Conservation (phyloP, 2,329 filamentous ascomycete species). For the Teratosphaeria destructans region DNA sequence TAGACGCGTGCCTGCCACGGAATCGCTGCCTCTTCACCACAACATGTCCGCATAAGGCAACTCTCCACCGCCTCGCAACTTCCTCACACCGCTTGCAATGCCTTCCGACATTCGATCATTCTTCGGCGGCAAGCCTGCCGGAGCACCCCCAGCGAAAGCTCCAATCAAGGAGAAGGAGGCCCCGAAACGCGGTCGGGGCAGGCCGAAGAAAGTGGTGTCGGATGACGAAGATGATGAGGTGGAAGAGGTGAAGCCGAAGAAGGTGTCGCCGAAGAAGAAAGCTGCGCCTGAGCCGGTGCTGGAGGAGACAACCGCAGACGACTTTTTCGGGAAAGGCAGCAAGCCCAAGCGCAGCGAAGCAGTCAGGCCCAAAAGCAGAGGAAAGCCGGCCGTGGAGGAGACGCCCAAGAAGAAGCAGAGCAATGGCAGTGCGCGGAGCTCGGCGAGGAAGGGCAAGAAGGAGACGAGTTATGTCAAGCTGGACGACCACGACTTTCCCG, state of each 20-base stretch:
- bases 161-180: slow-evolving; percentile 22
- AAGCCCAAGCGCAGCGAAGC: slow-evolving; percentile 43
- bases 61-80: neutral
- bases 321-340: slow-evolving; percentile 48
- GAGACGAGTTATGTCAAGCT: slow-evolving; percentile 29
- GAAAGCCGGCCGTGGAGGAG: slow-evolving; percentile 20
- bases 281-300: slow-evolving; percentile 12
- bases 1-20: neutral
- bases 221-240: slow-evolving; percentile 54
- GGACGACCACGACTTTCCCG: slow-evolving; percentile 26
- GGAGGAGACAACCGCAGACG: slow-evolving; percentile 50
- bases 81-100: slow-evolving; percentile 42
- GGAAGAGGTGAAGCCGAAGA: slow-evolving; percentile 34
- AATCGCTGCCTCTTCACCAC: neutral
- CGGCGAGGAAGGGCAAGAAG: slow-evolving; percentile 31
- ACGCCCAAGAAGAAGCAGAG: slow-evolving; percentile 30
- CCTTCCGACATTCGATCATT: slow-evolving; percentile 78
- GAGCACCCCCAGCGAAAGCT: slow-evolving; percentile 19
- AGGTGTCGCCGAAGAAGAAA: slow-evolving; percentile 49
- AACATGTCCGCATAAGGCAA: neutral
- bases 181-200: slow-evolving; percentile 38
- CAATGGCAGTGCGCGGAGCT: slow-evolving; percentile 23
- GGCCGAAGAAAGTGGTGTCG: slow-evolving; percentile 58
- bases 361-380: slow-evolving; percentile 14
- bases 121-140: slow-evolving; percentile 66